These are phyloP conservation scores for Xerophyta viscosa DNA, from an alignment of 106 monocot species.

Conservation along the genomic window DNA sequence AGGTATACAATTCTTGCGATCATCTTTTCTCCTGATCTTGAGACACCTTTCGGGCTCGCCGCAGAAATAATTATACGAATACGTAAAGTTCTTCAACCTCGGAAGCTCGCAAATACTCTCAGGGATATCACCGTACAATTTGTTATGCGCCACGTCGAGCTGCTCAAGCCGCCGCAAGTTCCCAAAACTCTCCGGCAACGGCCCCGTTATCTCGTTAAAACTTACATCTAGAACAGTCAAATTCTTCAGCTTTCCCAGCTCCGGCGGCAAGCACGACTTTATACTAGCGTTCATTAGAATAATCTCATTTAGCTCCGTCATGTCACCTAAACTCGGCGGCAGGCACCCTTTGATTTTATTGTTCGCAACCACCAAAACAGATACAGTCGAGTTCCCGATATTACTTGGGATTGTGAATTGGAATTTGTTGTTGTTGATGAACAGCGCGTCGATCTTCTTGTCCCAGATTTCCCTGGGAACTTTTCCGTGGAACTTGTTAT, in stretches of 20 bases:
- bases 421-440: constrained; percentile 60
- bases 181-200: constrained; percentile 52
- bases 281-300: constrained; percentile 37
- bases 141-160: constrained; percentile 65
- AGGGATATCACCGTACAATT: constrained; percentile 49
- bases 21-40: constrained; percentile 25
- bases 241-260: constrained; percentile 42
- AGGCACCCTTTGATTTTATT: constrained; percentile 39
- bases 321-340: constrained; percentile 29
- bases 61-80: constrained; percentile 60
- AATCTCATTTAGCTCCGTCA: constrained; percentile 32
- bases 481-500: constrained; percentile 32
- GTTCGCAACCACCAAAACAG: constrained; percentile 45
- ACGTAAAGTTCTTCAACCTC: constrained; percentile 60
- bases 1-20: constrained; percentile 44
- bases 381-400: constrained; percentile 36
- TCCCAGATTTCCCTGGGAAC: constrained; percentile 31
- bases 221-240: constrained; percentile 66
- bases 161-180: constrained; percentile 45
- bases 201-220: constrained; percentile 45
- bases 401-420: constrained; percentile 20
- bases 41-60: constrained; percentile 44
- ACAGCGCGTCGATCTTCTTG: constrained; percentile 39
- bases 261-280: constrained; percentile 50
- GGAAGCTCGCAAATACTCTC: constrained; percentile 49